Conservation (phyloP, 805 yeast genomes). For the Hanseniaspora mollemarum region DNA sequence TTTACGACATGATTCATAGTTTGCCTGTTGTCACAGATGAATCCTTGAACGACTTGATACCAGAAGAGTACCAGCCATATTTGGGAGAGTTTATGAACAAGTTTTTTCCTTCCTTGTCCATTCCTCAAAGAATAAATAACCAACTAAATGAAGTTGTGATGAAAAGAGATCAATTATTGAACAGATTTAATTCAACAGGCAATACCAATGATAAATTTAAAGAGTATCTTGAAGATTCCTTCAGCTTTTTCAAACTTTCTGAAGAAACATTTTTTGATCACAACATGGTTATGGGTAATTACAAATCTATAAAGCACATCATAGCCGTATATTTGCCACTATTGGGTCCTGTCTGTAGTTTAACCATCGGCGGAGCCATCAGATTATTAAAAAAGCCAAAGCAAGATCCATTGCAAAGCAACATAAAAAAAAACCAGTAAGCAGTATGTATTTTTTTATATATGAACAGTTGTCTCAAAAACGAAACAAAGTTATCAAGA, state of each 20-base stretch:
- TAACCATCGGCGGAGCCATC: constrained; percentile 42
- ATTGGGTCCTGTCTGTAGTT: constrained; percentile 72
- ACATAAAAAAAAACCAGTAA: background rate
- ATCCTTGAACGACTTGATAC: constrained; percentile 9
- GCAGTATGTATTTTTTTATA: background rate
- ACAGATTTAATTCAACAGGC: background rate
- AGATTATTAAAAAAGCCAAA: constrained; percentile 35
- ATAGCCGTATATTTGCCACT: constrained; percentile 87
- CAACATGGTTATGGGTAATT: constrained; percentile 89
- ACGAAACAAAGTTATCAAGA: no score
- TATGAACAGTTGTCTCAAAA: no score
- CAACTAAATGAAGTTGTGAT: constrained; percentile 1
- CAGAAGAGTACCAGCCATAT: constrained; percentile 6
- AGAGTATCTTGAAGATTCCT: constrained; percentile 48
- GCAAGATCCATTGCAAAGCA: constrained; percentile 2
- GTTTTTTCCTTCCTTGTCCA: constrained; percentile 13
- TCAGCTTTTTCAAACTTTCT: constrained; percentile 29
- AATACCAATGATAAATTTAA: constrained; percentile 28
- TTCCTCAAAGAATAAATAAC: constrained; percentile 9
- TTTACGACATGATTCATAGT: constrained; percentile 12
- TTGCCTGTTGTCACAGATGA: constrained; percentile 14
- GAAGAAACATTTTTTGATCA: constrained; percentile 80
- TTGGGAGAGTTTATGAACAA: constrained; percentile 8
- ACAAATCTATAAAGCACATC: constrained; percentile 91
- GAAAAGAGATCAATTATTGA: constrained; percentile 2